These are phyloP conservation scores for Globisporangium takayamanum DNA, from an alignment of 352 stramenopile species.

Conservation along the genomic window DNA sequence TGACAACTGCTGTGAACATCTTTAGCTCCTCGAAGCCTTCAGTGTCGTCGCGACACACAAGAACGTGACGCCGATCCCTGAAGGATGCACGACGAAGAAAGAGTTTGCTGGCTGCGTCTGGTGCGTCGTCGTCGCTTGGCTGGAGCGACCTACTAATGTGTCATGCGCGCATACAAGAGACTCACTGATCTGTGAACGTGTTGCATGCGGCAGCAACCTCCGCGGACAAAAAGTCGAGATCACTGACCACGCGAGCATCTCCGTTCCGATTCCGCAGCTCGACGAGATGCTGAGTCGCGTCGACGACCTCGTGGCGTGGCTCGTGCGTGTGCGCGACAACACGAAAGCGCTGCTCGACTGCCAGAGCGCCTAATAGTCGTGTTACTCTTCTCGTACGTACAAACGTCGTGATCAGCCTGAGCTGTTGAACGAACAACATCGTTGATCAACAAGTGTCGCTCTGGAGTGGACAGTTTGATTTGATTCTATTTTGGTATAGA, in stretches of 20 bases:
- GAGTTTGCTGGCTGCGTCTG: slow-evolving; percentile 77
- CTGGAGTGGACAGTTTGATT: too few relatives aligned
- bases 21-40: slow-evolving; percentile 70
- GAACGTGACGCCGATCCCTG: slow-evolving; percentile 36
- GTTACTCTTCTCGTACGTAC: too few relatives aligned
- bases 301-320: slow-evolving; percentile 53
- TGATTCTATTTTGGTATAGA: too few relatives aligned
- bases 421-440: too few relatives aligned
- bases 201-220: slow-evolving; percentile 31
- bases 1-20: neutral
- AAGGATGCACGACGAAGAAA: slow-evolving; percentile 66
- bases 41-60: slow-evolving; percentile 55
- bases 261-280: slow-evolving; percentile 63
- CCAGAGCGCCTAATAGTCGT: slow-evolving; percentile 25
- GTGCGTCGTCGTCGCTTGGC: slow-evolving; percentile 23
- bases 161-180: too few relatives aligned
- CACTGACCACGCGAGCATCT: slow-evolving; percentile 59
- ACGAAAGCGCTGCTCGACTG: slow-evolving; percentile 67
- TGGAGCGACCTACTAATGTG: too few relatives aligned
- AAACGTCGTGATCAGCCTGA: too few relatives aligned
- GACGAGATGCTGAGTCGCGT: slow-evolving; percentile 73
- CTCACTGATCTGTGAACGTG: too few relatives aligned
- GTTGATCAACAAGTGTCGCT: too few relatives aligned
- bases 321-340: slow-evolving; percentile 70
- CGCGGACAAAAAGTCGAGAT: slow-evolving; percentile 77